A percentile compares a stretch with the other conserved stretches of the same genome.
Conservation (phyloP, 208 protist genomes). For the Acanthamoeba lenticulata region DNA sequence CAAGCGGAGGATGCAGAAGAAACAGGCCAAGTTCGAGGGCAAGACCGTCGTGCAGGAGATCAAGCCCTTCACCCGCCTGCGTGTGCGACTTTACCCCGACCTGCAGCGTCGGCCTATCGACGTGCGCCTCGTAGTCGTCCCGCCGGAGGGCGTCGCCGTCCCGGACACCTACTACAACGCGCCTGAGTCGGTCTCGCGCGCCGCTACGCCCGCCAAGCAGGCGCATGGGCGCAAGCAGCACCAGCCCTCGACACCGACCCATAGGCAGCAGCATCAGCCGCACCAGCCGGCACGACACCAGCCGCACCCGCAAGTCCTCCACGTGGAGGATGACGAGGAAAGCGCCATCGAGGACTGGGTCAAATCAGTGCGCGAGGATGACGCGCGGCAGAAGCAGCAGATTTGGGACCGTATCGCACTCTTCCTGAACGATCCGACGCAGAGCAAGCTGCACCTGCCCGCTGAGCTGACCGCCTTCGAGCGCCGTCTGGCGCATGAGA, state of each 20-base stretch:
- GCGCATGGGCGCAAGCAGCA: neutral
- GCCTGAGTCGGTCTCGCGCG: neutral
- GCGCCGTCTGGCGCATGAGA: slow-evolving; percentile 21
- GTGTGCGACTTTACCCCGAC: slow-evolving; percentile 55
- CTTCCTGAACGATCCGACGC: neutral
- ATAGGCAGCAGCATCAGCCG: neutral
- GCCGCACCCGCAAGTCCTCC: neutral
- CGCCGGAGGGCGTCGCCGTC: neutral
- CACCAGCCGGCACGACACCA: neutral
- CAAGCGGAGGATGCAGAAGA: neutral
- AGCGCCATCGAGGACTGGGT: neutral
- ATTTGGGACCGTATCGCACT: neutral
- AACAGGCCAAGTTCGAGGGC: neutral
- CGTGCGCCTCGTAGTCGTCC: slow-evolving; percentile 8
- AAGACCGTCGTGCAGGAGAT: slow-evolving; percentile 55
- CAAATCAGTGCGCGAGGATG: neutral
- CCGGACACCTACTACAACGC: slow-evolving; percentile 17
- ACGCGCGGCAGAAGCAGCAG: neutral
- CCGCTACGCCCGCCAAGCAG: neutral
- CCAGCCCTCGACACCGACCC: no score
- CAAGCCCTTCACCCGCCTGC: slow-evolving; percentile 63
- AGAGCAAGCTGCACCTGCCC: slow-evolving; percentile 5
- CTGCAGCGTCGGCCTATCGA: slow-evolving; percentile 61
- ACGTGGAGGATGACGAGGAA: neutral
- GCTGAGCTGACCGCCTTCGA: slow-evolving; percentile 58